Base-by-base conservation (phyloP, 768 basidiomycete genomes). In the Udeniomyces megalosporus region DNA sequence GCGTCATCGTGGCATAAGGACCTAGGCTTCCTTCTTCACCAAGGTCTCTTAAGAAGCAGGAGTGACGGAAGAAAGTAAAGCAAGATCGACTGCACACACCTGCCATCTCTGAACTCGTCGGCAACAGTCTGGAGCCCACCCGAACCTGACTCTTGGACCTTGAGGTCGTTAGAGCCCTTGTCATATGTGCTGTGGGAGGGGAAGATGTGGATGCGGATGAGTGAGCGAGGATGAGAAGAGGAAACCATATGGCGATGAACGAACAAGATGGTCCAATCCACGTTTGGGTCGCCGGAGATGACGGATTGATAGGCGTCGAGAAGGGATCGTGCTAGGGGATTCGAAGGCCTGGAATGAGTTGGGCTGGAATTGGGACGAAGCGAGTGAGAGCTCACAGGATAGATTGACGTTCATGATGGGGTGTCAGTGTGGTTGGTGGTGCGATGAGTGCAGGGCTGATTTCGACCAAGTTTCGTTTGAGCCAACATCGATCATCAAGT, bases 51-150 rank as follows among this genome's bases (percentile, higher is more conserved):
- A 48, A 31, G 29, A n/a, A 0, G 42, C 26, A n/a, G n/a, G 26
- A 12, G 10, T 48, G 1, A 8, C n/a, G 31, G n/a, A 58, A 2
- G 47, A 47, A 10, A 28, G 26, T 20, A 31, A 60, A 31, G 24
- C 12, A 1, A 38, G 34, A 42, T 17, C 26, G 17, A 29, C 17
- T 42, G 38, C 20, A 63, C 83, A 48, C 65, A 88, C 88, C 86
- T 79, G 62, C 90, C 92, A 72, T 96, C 91, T 46, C 84, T 87
- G 74, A 96, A 97, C 75, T 93, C 91, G 68, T 96, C 92, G 70
- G 87, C 82, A 2, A 97, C 76, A 68, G 90, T 89, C 67, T 92
- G 86, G 12, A 96, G 78, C 1, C 89, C 88, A n/a, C 85, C 86
- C 60, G 77, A 78, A n/a, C 91, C 91, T 1, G 83, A 85, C 3